Evolutionary conservation across 108 stramenopile genomes (phyloP).

Genomic region (Conticribra guillardii): DNA sequence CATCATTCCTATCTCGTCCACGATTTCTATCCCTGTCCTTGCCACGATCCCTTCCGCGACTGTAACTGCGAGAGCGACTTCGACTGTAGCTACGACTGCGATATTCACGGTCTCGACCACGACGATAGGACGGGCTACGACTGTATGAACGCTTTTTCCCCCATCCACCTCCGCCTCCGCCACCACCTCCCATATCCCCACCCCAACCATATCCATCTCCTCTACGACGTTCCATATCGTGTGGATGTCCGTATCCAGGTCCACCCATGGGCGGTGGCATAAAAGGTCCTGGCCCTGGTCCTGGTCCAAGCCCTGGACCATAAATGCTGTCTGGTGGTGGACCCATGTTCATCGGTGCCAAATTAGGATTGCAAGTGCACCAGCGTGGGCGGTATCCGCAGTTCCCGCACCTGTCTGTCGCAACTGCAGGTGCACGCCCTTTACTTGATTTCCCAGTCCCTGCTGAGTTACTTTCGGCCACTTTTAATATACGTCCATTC

Average conservation of each 20-base stretch:
- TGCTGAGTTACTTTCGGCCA: conserved; percentile 85
- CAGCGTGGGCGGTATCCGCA: conserved; percentile 90
- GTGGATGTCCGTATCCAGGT: conserved; percentile 42
- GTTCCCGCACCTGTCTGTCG: conserved; percentile 67
- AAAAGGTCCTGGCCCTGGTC: conserved; percentile 35
- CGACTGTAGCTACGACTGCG: conserved; percentile 54
- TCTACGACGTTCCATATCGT: conserved; percentile 36
- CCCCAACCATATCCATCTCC: conserved; percentile 52
- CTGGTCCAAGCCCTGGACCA: no score
- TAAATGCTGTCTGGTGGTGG: conserved; percentile 36
- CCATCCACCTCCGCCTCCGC: conserved; percentile 49
- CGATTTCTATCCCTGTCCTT: conserved; percentile 16
- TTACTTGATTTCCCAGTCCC: conserved; percentile 61
- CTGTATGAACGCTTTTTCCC: conserved; percentile 58
- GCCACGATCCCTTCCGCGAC: conserved; percentile 43
- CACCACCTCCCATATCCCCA: conserved; percentile 49
- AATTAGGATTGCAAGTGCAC: conserved; percentile 69
- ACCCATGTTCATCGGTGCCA: conserved; percentile 41
- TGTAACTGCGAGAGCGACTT: conserved; percentile 42
- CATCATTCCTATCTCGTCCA: conserved; percentile 25
- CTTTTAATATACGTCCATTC: conserved; percentile 77
- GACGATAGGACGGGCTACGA: conserved; percentile 64
- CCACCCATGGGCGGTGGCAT: conserved; percentile 32
- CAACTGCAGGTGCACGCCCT: conserved; percentile 27
- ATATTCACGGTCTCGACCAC: conserved; percentile 49